phyloP scores from a whole-genome alignment of 768 basidiomycete species.

The Suillus americanus region DNA sequence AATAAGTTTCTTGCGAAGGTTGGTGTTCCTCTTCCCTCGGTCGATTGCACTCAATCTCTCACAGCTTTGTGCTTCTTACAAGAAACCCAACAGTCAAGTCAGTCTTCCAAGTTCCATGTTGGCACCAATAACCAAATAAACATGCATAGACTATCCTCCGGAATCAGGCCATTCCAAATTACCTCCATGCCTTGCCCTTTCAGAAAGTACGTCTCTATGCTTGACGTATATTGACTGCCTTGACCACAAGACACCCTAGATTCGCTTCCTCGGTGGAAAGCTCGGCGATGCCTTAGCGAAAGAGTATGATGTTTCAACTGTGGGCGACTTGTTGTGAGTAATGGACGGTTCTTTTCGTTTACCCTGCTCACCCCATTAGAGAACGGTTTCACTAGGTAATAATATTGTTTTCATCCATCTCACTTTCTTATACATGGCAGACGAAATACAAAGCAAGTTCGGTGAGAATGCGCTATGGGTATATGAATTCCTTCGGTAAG shows the following conservation, averaged over 20 bases:
- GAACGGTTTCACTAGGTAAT: slow-evolving; percentile 59
- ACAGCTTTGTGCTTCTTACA: slow-evolving; percentile 86
- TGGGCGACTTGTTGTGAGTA: slow-evolving; percentile 85
- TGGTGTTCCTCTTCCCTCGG: slow-evolving; percentile 3
- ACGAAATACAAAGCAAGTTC: slow-evolving; percentile 78
- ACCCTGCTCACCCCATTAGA: slow-evolving; percentile 20
- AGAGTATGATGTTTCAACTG: slow-evolving; percentile 86
- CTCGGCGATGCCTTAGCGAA: slow-evolving; percentile 84
- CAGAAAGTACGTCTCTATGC: slow-evolving; percentile 58
- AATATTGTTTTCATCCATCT: not conserved
- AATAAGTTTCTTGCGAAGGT: slow-evolving; percentile 98
- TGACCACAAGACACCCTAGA: slow-evolving; percentile 44
- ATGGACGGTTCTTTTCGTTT: not conserved
- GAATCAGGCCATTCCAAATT: slow-evolving; percentile 79
- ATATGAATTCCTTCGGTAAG: slow-evolving; percentile 84
- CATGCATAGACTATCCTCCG: slow-evolving; percentile 73
- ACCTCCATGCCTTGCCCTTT: slow-evolving; percentile 82
- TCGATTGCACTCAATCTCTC: slow-evolving; percentile 5
- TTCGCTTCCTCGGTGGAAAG: slow-evolving; percentile 94
- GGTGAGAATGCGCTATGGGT: slow-evolving; percentile 89
- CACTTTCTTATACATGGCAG: slow-evolving; percentile 34
- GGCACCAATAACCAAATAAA: slow-evolving; percentile 4
- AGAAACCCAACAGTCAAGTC: slow-evolving; percentile 88
- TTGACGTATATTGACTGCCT: not conserved
- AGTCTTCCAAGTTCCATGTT: slow-evolving; percentile 8